Evolutionary conservation across 208 protist genomes (phyloP), one percentile per base, ranked within the genome.

Genomic region (Acanthamoeba culbertsoni): DNA sequence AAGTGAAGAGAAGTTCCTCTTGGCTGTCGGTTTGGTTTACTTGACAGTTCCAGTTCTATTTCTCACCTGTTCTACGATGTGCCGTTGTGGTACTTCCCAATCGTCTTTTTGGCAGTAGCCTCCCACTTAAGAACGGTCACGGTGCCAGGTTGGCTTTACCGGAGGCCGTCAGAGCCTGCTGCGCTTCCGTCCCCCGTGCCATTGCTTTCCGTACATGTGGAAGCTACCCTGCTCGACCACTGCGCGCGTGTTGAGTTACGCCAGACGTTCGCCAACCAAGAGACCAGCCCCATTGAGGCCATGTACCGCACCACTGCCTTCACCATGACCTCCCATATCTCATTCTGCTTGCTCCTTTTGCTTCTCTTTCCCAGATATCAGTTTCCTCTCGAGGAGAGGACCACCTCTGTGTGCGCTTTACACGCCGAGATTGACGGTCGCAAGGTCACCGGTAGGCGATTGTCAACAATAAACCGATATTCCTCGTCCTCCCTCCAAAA

Each of bases 381-480:
- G 40, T 97, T 97, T 46, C 96, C 96, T n/a, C 71, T 97, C 6
- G 94, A 96, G 84, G 96, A 96, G 28, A n/a, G n/a, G n/a, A 77
- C 71, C 63, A 62, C 68, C 28, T 93, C 96, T 43, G 96, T 97
- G 20, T 97, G 95, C 84, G 95, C 65, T 18, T 97, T 97, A 43
- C 77, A 95, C 62, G 95, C 96, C 8, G 94, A 79, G 31, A 95
- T 97, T n/a, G 93, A 97, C 91, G 96, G 95, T 18, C 84, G 94
- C 42, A 93, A 96, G 65, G 75, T 97, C 0, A 84, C 96, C 23
- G 96, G 95, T 48, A 71, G 84, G 23, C 77, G n/a, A 95, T 10
- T 0, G 26, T 20, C 33, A 43, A 18, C 37, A 23, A 6, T 35
- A n/a, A n/a, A n/a, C n/a, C n/a, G n/a, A n/a, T n/a, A n/a, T n/a